Percentiles rank a stretch among this genome's conserved stretches.
These are phyloP conservation scores for Phytopythium delawarense DNA, from an alignment of 352 stramenopile genomes.

Conservation along the genomic window DNA sequence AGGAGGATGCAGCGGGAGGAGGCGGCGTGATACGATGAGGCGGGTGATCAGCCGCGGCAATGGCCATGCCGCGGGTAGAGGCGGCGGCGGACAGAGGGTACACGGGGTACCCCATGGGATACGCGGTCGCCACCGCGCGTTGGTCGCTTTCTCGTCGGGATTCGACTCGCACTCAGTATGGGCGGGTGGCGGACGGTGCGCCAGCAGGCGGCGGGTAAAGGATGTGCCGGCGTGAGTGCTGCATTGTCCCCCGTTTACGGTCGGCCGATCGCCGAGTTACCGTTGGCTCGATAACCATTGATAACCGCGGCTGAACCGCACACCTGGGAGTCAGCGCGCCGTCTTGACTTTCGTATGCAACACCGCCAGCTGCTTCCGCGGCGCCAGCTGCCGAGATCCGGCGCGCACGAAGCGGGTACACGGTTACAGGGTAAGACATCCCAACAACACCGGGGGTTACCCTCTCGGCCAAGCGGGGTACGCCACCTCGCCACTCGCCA, in stretches of 20 bases:
- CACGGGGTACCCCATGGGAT: not conserved
- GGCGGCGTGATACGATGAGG: not conserved
- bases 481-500: not conserved
- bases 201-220: not conserved
- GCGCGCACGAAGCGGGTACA: not conserved
- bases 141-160: not conserved
- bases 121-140: not conserved
- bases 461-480: not conserved
- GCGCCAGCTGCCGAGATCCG: not conserved
- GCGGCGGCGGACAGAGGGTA: not conserved
- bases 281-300: no score
- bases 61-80: not conserved
- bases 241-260: no score
- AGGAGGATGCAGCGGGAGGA: not conserved
- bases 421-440: not conserved
- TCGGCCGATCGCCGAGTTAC: no score
- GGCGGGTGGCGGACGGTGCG: no score
- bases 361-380: not conserved
- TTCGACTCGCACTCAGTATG: no score
- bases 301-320: not conserved
- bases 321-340: not conserved
- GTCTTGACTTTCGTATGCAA: constrained; percentile 2
- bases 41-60: not conserved
- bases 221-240: not conserved
- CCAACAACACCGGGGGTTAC: not conserved